phyloP scores from a whole-genome alignment of 108 stramenopile species.

The Discostella pseudostelligera region DNA sequence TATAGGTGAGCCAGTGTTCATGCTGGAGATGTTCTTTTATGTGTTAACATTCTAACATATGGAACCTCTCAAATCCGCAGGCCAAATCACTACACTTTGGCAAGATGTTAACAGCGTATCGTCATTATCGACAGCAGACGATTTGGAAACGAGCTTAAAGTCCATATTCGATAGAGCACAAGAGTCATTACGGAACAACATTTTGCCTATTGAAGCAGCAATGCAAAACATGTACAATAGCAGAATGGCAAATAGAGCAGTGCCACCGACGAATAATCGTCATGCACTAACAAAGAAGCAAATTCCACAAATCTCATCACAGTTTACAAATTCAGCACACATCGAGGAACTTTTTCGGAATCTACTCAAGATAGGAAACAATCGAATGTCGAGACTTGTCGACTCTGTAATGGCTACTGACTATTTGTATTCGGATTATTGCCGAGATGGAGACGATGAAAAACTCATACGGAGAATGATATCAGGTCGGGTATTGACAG shows the following conservation, averaged over 20 bases:
- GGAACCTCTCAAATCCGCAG: slow-evolving; percentile 17
- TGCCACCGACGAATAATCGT: slow-evolving; percentile 23
- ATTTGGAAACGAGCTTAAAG: slow-evolving; percentile 11
- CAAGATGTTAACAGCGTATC: slow-evolving; percentile 9
- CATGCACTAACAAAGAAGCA: slow-evolving; percentile 50
- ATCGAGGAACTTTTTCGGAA: slow-evolving; percentile 51
- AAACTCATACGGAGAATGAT: slow-evolving; percentile 40
- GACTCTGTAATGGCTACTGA: slow-evolving; percentile 44
- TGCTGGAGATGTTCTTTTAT: neutral
- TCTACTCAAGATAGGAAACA: slow-evolving; percentile 55
- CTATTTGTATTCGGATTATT: slow-evolving; percentile 42
- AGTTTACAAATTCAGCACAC: slow-evolving; percentile 14
- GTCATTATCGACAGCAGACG: neutral
- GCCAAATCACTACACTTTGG: slow-evolving; percentile 78
- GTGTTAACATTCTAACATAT: no score
- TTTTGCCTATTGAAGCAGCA: slow-evolving; percentile 34
- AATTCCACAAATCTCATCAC: slow-evolving; percentile 34
- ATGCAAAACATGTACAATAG: slow-evolving; percentile 58
- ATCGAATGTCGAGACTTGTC: slow-evolving; percentile 49
- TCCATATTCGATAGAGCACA: slow-evolving; percentile 9
- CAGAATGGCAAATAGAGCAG: slow-evolving; percentile 27
- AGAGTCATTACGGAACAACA: slow-evolving; percentile 31
- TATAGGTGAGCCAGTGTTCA: slow-evolving; percentile 26
- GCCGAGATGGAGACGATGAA: slow-evolving; percentile 10
- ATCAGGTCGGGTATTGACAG: slow-evolving; percentile 46